Evolutionary conservation across 1,139 yeast genomes (phyloP), one percentile per base, ranked within the genome.

Genomic region (Suhomyces yuchorum): DNA sequence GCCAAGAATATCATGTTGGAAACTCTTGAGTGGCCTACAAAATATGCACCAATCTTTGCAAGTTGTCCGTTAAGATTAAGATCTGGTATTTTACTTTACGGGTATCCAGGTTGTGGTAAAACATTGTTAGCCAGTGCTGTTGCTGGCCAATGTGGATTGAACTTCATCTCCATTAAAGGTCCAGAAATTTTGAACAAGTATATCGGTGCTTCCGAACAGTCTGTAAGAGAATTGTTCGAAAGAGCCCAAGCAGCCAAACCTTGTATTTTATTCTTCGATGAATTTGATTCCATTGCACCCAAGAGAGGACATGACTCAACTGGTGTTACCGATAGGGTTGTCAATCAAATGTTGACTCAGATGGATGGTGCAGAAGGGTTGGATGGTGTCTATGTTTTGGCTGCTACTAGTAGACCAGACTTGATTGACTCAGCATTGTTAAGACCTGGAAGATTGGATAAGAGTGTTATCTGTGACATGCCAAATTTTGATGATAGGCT

Each of bases 321-420:
- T 0, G 99, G 98, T 51, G 99, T 93, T 4, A 93, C 99, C 1
- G 99, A 93, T 65, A 80, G 99, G 60, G 97, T 93, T 37, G 99
- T 93, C 36, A 95, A 95, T 67, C 99, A 93, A 64, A 82, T 93
- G 84, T 80, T 93, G 60, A 93, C 99, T 0, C 98, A 95, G 65
- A 91, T 93, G 97, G 99, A 93, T 68, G 99, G 99, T 70, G 98
- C 98, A 1, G 99, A 93, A 66, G 98, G 98, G 0, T 73, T 92
- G 33, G 97, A 92, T 60, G 98, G 98, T 0, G 99, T 95, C 3
- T 93, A 93, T 61, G 97, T 95, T 1, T 73, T 93, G 28, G 99
- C 98, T 0, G 99, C 99, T 1, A 95, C 99, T 0, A 84, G 93
- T 59, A 77, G 99, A 58, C 98, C 98, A 0, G 98, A 93, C 62